Percentiles rank a stretch among this genome's conserved stretches.
Evolutionary conservation across 495 filamentous ascomycete genomes (phyloP).

Genomic region (Tetracladium setigerum): DNA sequence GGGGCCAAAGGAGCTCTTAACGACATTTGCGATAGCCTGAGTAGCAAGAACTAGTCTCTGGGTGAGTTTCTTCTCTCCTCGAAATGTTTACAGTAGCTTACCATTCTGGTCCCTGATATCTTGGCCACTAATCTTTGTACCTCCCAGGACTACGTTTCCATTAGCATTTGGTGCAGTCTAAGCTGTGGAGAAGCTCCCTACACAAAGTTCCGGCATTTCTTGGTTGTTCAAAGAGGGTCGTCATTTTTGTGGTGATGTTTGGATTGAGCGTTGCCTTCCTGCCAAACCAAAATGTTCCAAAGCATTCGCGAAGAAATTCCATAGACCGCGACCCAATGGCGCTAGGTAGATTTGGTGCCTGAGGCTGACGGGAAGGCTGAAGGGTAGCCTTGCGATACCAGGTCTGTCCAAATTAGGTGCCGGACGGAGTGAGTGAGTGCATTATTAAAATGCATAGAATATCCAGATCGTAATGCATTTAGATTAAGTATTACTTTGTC

Average conservation of each 20-base stretch:
- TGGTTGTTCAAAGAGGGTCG: conserved; percentile 82
- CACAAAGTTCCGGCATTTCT: conserved; percentile 81
- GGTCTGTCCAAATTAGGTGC: no score
- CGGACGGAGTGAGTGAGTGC: no score
- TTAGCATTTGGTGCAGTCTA: conserved; percentile 5
- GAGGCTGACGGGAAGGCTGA: no score
- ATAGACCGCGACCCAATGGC: no score
- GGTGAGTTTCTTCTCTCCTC: conserved; percentile 19
- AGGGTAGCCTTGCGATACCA: no score
- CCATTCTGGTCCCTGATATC: conserved; percentile 97
- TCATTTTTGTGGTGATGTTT: conserved; percentile 46
- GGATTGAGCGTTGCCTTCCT: neutral
- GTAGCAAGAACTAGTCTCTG: conserved; percentile 71
- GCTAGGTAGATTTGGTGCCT: no score
- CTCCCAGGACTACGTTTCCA: conserved; percentile 64
- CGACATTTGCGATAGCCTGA: conserved; percentile 95
- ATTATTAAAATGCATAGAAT: no score
- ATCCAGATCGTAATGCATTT: no score
- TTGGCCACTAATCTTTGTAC: conserved; percentile 87
- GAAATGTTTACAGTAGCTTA: conserved; percentile 28
- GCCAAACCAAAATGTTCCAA: conserved; percentile 7
- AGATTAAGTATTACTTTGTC: no score
- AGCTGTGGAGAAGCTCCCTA: conserved; percentile 28
- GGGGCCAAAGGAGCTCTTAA: conserved; percentile 97
- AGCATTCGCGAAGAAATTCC: conserved; percentile 1